Base-by-base conservation (phyloP, 192 early-diverging fungal genomes). In the Rhizoclosmatium globosum region DNA sequence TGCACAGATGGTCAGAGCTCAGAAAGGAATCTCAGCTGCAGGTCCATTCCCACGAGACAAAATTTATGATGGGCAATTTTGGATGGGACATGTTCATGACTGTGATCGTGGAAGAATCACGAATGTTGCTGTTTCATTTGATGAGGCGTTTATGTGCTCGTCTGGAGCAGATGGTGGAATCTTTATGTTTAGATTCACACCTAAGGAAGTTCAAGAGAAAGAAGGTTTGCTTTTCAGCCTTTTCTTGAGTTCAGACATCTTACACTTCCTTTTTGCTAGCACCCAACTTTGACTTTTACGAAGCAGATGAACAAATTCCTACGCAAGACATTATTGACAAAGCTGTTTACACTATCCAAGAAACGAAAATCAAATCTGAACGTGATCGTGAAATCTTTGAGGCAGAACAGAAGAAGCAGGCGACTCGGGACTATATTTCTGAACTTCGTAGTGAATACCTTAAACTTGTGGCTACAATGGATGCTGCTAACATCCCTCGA, bases 331-430 rank as follows among this genome's bases (percentile, higher is more conserved):
- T 91, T 76, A 50, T 81, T 2, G 90, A 91, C 31, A 78, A 79
- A 11, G 80, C 31, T 39, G 81, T 81, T 9, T 92, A 92, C 76
- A 82, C 84, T 21, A 80, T 92, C 43, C 89, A 92, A 68, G 89
- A 92, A 64, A 78, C 78, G 4, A 92, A 92, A 71, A 74, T 92
- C 47, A 90, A 89, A 74, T 80, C 87, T 3, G 88, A 91, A 53
- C 84, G 84, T 31, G 90, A 92, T 74, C 79, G 82, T 31, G 89
- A 92, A 74, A 31, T 86, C 13, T 83, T 79, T 62, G 80, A 85
- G 46, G 90, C 90, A 2, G 89, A 92, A 78, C 19, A 45, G 1
- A 85, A 87, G 67, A 92, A 91, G 79, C 87, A 89, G 71, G 77
- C 75, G n/a, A 85, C 84, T 1, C 43, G 89, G 68, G 70, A 83